phyloP scores from a whole-genome alignment of 2,329 filamentous ascomycete genomes.

The Rhynchosporium agropyri region DNA sequence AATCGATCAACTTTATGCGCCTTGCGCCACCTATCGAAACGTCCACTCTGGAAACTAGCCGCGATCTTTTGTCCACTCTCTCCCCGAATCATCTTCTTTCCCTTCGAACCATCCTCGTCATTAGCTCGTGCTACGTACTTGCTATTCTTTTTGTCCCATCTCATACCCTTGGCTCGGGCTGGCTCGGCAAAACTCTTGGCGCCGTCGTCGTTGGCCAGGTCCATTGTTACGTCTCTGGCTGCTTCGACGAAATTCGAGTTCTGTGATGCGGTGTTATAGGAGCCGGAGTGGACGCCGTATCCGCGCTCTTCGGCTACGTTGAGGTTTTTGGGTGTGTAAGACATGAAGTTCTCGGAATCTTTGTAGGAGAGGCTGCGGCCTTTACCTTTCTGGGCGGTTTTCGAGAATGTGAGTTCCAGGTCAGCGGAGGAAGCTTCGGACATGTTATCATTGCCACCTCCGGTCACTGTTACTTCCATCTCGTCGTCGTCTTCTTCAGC shows the following conservation, averaged over 20 bases:
- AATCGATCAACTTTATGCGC: slow-evolving; percentile 78
- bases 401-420: slow-evolving; percentile 71
- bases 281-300: slow-evolving; percentile 88
- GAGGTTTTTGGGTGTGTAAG: slow-evolving; percentile 80
- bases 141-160: slow-evolving; percentile 96
- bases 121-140: slow-evolving; percentile 93
- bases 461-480: slow-evolving; percentile 42
- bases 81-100: slow-evolving; percentile 73
- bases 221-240: slow-evolving; percentile 87
- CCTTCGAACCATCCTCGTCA: slow-evolving; percentile 88
- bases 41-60: slow-evolving; percentile 87
- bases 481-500: slow-evolving; percentile 45
- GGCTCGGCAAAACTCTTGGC: slow-evolving; percentile 79
- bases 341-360: slow-evolving; percentile 93
- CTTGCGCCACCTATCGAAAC: slow-evolving; percentile 91
- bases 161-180: slow-evolving; percentile 71
- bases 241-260: slow-evolving; percentile 81
- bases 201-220: slow-evolving; percentile 86
- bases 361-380: slow-evolving; percentile 68
- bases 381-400: slow-evolving; percentile 54
- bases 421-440: slow-evolving; percentile 63
- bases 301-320: slow-evolving; percentile 87
- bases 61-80: slow-evolving; percentile 97
- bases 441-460: slow-evolving; percentile 49
- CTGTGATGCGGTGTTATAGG: slow-evolving; percentile 51